phyloP scores from a whole-genome alignment of 805 yeast species.

The Suhomyces kilbournensis region DNA sequence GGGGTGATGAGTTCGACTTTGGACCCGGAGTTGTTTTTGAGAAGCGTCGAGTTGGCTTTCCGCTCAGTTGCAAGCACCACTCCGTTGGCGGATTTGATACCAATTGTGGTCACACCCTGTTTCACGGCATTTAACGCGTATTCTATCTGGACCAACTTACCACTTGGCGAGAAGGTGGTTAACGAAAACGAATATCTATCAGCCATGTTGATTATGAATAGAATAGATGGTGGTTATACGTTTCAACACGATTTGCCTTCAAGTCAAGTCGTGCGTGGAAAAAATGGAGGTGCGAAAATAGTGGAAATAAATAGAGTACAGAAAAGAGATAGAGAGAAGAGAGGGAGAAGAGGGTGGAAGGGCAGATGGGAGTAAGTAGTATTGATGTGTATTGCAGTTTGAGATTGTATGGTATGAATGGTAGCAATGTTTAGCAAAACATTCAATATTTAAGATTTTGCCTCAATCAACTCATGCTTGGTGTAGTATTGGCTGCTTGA shows the following conservation, averaged over 20 bases:
- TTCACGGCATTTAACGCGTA: conserved; percentile 96
- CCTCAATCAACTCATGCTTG: no score
- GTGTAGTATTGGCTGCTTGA: no score
- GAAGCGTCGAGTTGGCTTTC: conserved; percentile 75
- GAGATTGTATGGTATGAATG: no score
- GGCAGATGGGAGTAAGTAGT: background rate
- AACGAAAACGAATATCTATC: conserved; percentile 97
- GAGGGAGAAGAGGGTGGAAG: background rate
- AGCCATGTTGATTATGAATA: conserved; percentile 58
- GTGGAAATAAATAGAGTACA: no score
- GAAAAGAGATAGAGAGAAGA: background rate
- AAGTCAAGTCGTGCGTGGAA: background rate
- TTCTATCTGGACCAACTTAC: conserved; percentile 96
- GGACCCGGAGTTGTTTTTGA: conserved; percentile 68
- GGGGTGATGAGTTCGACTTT: conserved; percentile 88
- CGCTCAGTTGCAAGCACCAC: conserved; percentile 96
- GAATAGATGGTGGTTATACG: background rate
- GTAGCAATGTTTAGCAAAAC: no score
- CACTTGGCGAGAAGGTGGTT: conserved; percentile 97
- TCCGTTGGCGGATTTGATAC: conserved; percentile 92
- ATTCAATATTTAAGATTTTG: no score
- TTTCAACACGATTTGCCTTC: conserved; percentile 10
- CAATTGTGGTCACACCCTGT: conserved; percentile 95
- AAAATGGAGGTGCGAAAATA: background rate
- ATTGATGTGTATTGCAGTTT: background rate